Evolutionary conservation across 2,329 filamentous ascomycete genomes (phyloP).

Genomic region (Beauveria brongniartii): DNA sequence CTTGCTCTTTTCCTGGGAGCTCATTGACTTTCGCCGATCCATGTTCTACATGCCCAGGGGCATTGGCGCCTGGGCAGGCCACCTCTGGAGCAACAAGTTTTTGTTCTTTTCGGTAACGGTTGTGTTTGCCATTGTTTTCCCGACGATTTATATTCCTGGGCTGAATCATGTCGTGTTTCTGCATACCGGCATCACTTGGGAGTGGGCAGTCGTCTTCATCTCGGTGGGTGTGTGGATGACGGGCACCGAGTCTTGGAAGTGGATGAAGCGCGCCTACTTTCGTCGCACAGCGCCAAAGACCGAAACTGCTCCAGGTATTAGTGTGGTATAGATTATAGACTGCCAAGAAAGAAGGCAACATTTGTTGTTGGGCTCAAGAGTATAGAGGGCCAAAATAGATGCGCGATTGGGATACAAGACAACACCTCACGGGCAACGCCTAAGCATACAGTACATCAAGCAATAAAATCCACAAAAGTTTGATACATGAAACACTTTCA

Average conservation of each 20-base stretch:
- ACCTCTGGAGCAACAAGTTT: slow-evolving; percentile 49
- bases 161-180: slow-evolving; percentile 59
- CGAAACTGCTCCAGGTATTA: not conserved
- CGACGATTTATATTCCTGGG: slow-evolving; percentile 59
- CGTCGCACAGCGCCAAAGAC: slow-evolving; percentile 22
- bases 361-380: not conserved
- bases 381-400: not conserved
- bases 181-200: slow-evolving; percentile 57
- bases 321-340: not conserved
- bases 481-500: not conserved
- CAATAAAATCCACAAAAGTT: not conserved
- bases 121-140: slow-evolving; percentile 50
- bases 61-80: slow-evolving; percentile 44
- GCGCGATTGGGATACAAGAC: not conserved
- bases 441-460: not conserved
- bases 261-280: slow-evolving; percentile 51
- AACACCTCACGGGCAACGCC: not conserved
- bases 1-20: slow-evolving; percentile 62
- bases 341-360: too few species aligned
- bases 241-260: slow-evolving; percentile 61
- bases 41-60: slow-evolving; percentile 49
- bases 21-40: slow-evolving; percentile 55
- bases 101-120: slow-evolving; percentile 40
- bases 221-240: slow-evolving; percentile 53
- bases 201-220: slow-evolving; percentile 61